Base-by-base conservation (phyloP, 306 rosid genomes). In the Medicago lupulina region DNA sequence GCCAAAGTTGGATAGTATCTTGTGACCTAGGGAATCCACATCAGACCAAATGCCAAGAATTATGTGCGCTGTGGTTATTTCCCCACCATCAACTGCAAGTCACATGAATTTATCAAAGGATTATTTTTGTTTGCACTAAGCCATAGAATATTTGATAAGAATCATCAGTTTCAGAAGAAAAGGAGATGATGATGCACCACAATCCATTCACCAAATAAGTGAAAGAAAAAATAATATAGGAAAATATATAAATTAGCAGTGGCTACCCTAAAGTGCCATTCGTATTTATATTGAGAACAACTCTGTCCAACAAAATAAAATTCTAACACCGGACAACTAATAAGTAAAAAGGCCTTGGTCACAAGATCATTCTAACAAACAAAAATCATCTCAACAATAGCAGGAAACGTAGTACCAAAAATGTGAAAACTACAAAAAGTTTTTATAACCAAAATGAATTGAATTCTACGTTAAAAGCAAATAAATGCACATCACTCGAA, bases 31-130 rank as follows among this genome's bases (percentile, higher is more conserved):
- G 12, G 91, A 88, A 67, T 82, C 85, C 61, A 39, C 82, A 65
- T 88, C 88, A 16, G 83, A 81, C 94, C 97, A 92, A 50, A 88
- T 76, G 73, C 93, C 93, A 40, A 92, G 87, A 76, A 90, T 89
- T 31, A 88, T 31, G 86, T 83, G 80, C 38, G 81, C 76, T 12
- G 94, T 83, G 64, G 86, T 82, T 69, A 88, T 53, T 83, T 92
- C 92, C 70, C 88, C 88, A 13, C 78, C 71, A 50, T 74, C 81
- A 16, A 67, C 94, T 90, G 83, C 86, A 76, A 70, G 53, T 70
- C 23, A 65, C 21, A 65, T 17, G 38, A 47, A 78, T 28, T 65
- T 41, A 67, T 19, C 36, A 51, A 58, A 65, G 50, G 68, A 43
- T 66, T 31, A 54, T 25, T 18, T 28, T 21, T 72, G 28, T 23